Percentiles rank a stretch among this genome's conserved stretches.
Evolutionary conservation across 495 filamentous ascomycete genomes (phyloP).

Genomic region (Glonium stellatum): DNA sequence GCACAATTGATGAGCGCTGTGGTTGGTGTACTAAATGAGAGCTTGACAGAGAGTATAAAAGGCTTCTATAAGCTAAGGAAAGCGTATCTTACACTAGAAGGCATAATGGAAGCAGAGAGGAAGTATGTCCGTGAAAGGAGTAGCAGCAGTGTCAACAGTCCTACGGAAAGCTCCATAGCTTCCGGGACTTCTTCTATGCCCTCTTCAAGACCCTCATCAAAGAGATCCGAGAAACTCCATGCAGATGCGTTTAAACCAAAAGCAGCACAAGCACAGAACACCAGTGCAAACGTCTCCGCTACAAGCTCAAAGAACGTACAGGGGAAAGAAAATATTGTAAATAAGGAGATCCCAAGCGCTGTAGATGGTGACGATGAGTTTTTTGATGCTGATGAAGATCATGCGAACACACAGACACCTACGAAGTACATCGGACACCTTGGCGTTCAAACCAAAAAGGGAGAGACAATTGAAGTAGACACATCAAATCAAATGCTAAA

Average conservation of each 20-base stretch:
- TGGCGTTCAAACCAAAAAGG: slow-evolving; percentile 20
- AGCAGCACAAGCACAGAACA: not conserved
- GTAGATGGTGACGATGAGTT: slow-evolving; percentile 41
- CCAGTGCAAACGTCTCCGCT: slow-evolving; percentile 3
- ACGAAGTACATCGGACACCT: slow-evolving; percentile 36
- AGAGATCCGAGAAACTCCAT: not conserved
- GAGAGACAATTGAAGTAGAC: slow-evolving; percentile 33
- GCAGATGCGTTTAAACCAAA: slow-evolving; percentile 6
- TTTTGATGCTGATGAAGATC: slow-evolving; percentile 41
- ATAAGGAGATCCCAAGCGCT: slow-evolving; percentile 16
- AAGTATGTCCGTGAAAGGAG: slow-evolving; percentile 43
- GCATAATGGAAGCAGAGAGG: slow-evolving; percentile 58
- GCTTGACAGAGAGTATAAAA: slow-evolving; percentile 81
- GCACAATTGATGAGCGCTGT: slow-evolving; percentile 86
- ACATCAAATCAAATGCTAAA: slow-evolving; percentile 6
- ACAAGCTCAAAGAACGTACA: slow-evolving; percentile 8
- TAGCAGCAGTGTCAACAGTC: slow-evolving; percentile 26
- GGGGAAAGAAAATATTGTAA: slow-evolving; percentile 7
- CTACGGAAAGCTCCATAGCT: slow-evolving; percentile 24
- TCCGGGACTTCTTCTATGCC: slow-evolving; percentile 12
- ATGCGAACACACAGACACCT: slow-evolving; percentile 15
- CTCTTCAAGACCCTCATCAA: slow-evolving; percentile 9
- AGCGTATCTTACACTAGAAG: slow-evolving; percentile 77
- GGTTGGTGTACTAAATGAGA: slow-evolving; percentile 83
- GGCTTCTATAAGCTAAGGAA: slow-evolving; percentile 91